Conservation (phyloP, 2,329 filamentous ascomycete species). For the Arthrobotrys pseudoclavata region DNA sequence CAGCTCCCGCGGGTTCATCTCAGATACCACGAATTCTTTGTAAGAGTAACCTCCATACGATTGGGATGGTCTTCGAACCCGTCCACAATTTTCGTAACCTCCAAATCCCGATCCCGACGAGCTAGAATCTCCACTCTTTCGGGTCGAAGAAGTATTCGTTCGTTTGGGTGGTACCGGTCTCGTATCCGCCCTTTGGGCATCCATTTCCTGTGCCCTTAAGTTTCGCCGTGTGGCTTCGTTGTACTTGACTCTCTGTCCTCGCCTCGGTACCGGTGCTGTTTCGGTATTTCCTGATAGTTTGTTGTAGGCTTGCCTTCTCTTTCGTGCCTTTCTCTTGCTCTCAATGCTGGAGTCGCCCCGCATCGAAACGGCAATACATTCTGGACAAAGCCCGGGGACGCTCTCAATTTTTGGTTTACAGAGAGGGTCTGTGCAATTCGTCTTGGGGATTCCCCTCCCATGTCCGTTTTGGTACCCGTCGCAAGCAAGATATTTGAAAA, state of each 20-base stretch:
- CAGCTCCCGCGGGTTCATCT: background rate
- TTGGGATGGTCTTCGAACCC: constrained; percentile 29
- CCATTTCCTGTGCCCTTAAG: background rate
- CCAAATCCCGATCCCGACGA: constrained; percentile 18
- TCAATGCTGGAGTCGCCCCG: constrained; percentile 35
- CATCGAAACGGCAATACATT: constrained; percentile 39
- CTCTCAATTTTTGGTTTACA: constrained; percentile 35
- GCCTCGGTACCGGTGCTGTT: background rate
- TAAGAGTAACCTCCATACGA: constrained; percentile 38
- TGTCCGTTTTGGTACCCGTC: constrained; percentile 49
- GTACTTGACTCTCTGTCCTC: background rate
- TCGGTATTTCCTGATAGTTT: background rate
- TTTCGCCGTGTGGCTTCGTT: constrained; percentile 15
- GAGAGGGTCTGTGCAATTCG: constrained; percentile 26
- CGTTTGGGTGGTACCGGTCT: background rate
- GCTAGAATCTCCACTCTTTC: constrained; percentile 11
- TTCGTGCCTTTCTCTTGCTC: constrained; percentile 4
- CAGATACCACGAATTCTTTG: constrained; percentile 4
- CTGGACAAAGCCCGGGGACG: constrained; percentile 41
- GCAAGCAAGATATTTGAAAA: constrained; percentile 37
- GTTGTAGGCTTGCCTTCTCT: constrained; percentile 15
- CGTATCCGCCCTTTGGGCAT: constrained; percentile 19
- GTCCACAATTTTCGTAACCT: constrained; percentile 22
- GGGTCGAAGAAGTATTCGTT: constrained; percentile 12
- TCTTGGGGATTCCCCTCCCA: constrained; percentile 20